Conservation (phyloP, 2,329 filamentous ascomycete species). For the Colletotrichum australisinense region DNA sequence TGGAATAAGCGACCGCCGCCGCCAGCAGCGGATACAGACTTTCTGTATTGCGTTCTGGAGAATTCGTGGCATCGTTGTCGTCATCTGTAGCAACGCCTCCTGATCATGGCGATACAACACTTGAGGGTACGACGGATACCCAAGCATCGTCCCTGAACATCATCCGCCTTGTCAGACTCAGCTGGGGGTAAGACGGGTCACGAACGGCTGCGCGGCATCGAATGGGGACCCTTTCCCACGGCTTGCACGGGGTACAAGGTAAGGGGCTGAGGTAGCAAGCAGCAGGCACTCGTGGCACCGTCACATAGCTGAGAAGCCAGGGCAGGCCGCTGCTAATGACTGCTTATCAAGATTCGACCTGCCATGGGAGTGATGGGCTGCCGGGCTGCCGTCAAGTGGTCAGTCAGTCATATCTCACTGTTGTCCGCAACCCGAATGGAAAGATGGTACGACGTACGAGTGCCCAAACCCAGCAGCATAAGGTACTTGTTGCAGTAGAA, state of each 20-base stretch:
- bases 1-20: slow-evolving; percentile 2
- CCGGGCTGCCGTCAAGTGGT: background rate
- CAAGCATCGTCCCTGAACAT: background rate
- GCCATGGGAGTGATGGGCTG: no score
- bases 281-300: background rate
- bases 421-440: background rate
- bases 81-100: background rate
- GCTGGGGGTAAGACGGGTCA: background rate
- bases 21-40: background rate
- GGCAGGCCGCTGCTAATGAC: background rate
- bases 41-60: background rate
- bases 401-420: background rate
- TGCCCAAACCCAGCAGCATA: background rate
- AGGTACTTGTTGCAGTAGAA: background rate
- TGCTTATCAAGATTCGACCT: no score
- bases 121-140: background rate
- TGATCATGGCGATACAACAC: background rate
- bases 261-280: background rate
- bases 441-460: background rate
- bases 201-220: background rate
- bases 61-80: background rate
- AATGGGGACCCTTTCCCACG: background rate
- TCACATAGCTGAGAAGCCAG: background rate
- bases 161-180: background rate
- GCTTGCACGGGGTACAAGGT: background rate